A percentile compares a stretch with the other conserved stretches of the same genome.
These are phyloP conservation scores for Exophiala sp. DNA, from an alignment of 2,329 filamentous ascomycete species.

Conservation along the genomic window DNA sequence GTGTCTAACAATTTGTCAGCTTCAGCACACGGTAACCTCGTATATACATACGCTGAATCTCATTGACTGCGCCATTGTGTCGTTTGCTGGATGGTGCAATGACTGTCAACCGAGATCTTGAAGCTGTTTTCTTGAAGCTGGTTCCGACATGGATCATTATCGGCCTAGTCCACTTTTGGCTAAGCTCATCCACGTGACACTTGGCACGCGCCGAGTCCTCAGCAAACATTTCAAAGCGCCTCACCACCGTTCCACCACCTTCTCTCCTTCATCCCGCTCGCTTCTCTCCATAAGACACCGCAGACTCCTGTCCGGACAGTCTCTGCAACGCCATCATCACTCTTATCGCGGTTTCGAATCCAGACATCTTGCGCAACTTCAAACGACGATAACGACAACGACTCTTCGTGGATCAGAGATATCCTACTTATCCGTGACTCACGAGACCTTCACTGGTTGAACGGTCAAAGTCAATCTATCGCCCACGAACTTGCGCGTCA, in stretches of 20 bases:
- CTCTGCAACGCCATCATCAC: constrained; percentile 8
- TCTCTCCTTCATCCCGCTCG: constrained; percentile 12
- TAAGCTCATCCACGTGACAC: background rate
- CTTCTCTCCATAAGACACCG: constrained; percentile 16
- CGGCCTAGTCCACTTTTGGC: background rate
- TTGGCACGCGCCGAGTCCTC: background rate
- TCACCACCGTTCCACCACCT: constrained; percentile 4
- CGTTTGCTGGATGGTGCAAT: constrained; percentile 5
- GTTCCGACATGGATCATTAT: constrained; percentile 29
- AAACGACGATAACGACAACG: constrained; percentile 38
- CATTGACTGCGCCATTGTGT: constrained; percentile 55
- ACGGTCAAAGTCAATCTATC: constrained; percentile 32
- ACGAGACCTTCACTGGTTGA: constrained; percentile 64
- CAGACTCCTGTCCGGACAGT: constrained; percentile 14
- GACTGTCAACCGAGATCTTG: constrained; percentile 1
- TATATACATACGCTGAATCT: constrained; percentile 52
- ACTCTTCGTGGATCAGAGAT: constrained; percentile 35
- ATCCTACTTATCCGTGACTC: constrained; percentile 31
- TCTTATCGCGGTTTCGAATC: constrained; percentile 11
- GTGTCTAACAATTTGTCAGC: constrained; percentile 48
- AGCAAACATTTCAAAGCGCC: constrained; percentile 4
- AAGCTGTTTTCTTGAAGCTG: constrained; percentile 7
- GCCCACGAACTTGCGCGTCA: constrained; percentile 24
- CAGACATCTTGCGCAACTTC: constrained; percentile 27
- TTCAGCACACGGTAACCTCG: constrained; percentile 19